Evolutionary conservation across 495 filamentous ascomycete genomes (phyloP).

Genomic region (Aspergillus asperescens): DNA sequence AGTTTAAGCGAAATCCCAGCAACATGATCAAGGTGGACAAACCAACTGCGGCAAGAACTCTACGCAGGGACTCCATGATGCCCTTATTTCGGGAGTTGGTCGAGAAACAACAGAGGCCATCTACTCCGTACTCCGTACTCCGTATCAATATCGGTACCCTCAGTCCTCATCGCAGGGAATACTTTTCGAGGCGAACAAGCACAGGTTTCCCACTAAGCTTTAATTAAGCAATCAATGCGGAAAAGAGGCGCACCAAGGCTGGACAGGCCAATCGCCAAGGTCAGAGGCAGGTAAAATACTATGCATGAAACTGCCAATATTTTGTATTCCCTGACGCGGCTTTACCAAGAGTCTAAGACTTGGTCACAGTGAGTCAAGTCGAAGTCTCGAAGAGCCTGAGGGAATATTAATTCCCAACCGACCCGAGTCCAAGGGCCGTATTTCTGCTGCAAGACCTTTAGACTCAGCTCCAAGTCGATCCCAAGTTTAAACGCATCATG

Average conservation of each 20-base stretch:
- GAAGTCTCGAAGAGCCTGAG: neutral
- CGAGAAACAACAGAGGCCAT: too few relatives aligned
- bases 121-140: too few relatives aligned
- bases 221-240: conserved; percentile 20
- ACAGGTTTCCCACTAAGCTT: conserved; percentile 11
- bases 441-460: neutral
- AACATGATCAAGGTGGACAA: too few relatives aligned
- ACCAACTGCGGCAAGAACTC: too few relatives aligned
- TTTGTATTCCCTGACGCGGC: neutral
- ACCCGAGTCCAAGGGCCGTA: neutral
- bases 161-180: too few relatives aligned
- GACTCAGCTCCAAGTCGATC: neutral
- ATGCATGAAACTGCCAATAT: neutral
- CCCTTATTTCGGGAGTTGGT: too few relatives aligned
- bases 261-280: conserved; percentile 12
- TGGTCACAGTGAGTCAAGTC: too few relatives aligned
- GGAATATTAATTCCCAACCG: too few relatives aligned
- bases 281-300: neutral
- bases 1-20: too few relatives aligned
- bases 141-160: too few relatives aligned
- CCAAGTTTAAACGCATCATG: neutral
- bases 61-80: too few relatives aligned
- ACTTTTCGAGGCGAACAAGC: neutral
- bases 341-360: too few relatives aligned
- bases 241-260: conserved; percentile 11